Base-by-base conservation (phyloP, 768 basidiomycete species). In the Xerocomellus dryophilus region DNA sequence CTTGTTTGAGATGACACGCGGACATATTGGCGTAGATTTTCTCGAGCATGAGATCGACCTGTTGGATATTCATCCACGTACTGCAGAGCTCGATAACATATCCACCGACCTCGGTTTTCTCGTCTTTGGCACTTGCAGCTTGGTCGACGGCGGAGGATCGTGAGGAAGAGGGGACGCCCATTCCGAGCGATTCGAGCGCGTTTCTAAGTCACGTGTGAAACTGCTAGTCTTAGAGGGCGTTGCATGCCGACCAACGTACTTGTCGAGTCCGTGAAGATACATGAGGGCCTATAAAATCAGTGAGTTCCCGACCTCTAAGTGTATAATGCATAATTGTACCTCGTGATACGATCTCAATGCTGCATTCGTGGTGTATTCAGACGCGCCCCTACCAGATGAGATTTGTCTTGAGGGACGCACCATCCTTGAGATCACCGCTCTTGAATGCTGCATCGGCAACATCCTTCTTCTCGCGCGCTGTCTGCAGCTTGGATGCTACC, bases 21-120 rank as follows among this genome's bases (percentile, higher is more conserved):
- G 85, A 82, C 86, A 90, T 88, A 52, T 93, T 93, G 4, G 88
- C 81, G 58, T 93, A 89, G 43, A 92, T 82, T 73, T 88, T 93
- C 70, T 89, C 89, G 18, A 90, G 68, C 36, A 91, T 76, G 10
- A 83, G 74, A 66, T 93, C 91, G 18, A 83, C 78, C 90, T 93
- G 34, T 44, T 25, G 23, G 27, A 34, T n/a, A 17, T 31, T 39
- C 15, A 48, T 42, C 17, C 11, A 44, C 7, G 23, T 5, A n/a
- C 39, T 36, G 41, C 46, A 52, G 21, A n/a, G 17, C 12, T 36
- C 10, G 34, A 48, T 20, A 32, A 10, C 6, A 38, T 18, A 21
- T 20, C 18, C 9, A 55, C 72, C 41, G 47, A 86, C 89, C 77
- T 89, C 88, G 0, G 86, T 85, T 72, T 77, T 84, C 60, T 83